Conservation (phyloP, 441 rosid genomes). For the Eugenia klotzschiana region DNA sequence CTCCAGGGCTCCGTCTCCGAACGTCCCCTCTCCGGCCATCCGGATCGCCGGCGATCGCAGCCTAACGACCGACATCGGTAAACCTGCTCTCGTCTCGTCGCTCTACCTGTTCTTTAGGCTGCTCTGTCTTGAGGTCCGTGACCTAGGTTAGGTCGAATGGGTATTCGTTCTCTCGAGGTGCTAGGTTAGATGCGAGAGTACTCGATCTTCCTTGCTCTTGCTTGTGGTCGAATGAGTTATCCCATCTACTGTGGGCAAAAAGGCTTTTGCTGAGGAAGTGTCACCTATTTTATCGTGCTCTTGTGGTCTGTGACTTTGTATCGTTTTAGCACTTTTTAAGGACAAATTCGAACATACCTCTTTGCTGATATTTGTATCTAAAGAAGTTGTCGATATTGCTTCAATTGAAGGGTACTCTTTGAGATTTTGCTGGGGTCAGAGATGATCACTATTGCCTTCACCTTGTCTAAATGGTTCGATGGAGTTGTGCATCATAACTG, state of each 20-base stretch:
- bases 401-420: not conserved
- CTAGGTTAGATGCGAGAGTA: not conserved
- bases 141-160: not conserved
- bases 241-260: not conserved
- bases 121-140: not conserved
- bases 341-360: not conserved
- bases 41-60: not conserved
- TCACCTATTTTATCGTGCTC: not conserved
- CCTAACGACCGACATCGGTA: not conserved
- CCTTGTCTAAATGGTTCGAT: not conserved
- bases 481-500: not conserved
- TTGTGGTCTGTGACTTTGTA: not conserved
- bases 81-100: not conserved
- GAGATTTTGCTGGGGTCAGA: not conserved
- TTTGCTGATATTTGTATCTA: not conserved
- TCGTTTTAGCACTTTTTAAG: not conserved
- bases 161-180: not conserved
- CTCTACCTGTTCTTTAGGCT: not conserved
- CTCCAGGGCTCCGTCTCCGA: not conserved
- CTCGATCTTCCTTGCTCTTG: not conserved
- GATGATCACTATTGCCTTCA: not conserved
- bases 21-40: not conserved
- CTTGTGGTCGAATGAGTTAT: not conserved
- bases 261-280: not conserved
- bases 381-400: not conserved